These are phyloP conservation scores for Chrysanthemum seticuspe DNA, from an alignment of 129 eudicot genomes.

Conservation along the genomic window DNA sequence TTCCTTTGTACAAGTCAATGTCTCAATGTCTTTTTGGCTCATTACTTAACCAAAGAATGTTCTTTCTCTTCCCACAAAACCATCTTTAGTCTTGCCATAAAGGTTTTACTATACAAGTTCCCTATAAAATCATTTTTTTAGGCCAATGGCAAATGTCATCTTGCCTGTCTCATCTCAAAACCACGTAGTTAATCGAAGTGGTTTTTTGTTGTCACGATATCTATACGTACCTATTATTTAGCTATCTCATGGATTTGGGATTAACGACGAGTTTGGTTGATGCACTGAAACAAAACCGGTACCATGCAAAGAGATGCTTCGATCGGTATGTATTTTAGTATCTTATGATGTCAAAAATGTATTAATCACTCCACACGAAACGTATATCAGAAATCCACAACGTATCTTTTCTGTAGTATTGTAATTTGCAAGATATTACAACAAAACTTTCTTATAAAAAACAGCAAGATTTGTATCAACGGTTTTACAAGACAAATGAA, in stretches of 20 bases:
- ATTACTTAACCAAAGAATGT: conserved; percentile 53
- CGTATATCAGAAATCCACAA: background rate
- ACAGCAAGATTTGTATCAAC: too few relatives aligned
- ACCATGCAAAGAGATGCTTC: conserved; percentile 78
- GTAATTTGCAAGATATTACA: too few relatives aligned
- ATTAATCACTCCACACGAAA: background rate
- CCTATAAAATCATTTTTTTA: conserved; percentile 25
- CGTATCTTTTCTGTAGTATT: too few relatives aligned
- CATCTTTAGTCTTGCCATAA: conserved; percentile 23
- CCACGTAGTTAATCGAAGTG: background rate
- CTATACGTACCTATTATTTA: background rate
- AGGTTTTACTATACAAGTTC: conserved; percentile 21
- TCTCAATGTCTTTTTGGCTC: conserved; percentile 34
- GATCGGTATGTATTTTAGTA: conserved; percentile 42
- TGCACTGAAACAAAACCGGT: conserved; percentile 67
- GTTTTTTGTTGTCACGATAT: background rate
- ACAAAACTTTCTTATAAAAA: too few relatives aligned
- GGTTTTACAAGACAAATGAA: too few relatives aligned
- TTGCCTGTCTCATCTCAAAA: background rate
- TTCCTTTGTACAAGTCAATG: conserved; percentile 39
- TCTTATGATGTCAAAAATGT: background rate
- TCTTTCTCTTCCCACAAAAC: conserved; percentile 46
- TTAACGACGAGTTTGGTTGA: conserved; percentile 50
- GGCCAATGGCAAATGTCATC: conserved; percentile 16
- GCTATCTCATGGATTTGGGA: conserved; percentile 55